Percentiles rank a stretch among this genome's conserved stretches.
These are phyloP conservation scores for Pseudocercospora fuligena DNA, from an alignment of 2,329 filamentous ascomycete genomes.

Conservation along the genomic window DNA sequence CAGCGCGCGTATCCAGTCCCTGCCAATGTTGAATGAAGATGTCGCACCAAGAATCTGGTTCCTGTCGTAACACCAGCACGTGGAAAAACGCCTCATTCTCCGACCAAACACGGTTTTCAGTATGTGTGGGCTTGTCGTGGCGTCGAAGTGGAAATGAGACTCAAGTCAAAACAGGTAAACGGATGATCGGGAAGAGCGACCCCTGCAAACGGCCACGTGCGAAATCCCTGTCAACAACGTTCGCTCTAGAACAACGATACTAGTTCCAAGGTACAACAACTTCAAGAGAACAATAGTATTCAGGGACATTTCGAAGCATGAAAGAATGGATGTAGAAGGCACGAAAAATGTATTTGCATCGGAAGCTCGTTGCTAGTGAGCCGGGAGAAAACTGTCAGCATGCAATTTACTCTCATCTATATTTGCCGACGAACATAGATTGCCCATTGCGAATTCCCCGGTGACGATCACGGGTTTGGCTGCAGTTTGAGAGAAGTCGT, in stretches of 20 bases:
- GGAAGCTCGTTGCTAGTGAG: too few relatives aligned
- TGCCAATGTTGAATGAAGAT: neutral
- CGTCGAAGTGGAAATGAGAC: slow-evolving; percentile 10
- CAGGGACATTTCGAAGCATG: neutral
- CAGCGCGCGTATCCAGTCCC: too few relatives aligned
- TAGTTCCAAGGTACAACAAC: neutral
- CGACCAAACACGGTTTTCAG: neutral
- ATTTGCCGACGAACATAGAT: neutral
- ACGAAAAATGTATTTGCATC: too few relatives aligned
- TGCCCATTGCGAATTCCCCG: neutral
- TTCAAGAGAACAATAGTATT: neutral
- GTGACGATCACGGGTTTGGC: slow-evolving; percentile 7
- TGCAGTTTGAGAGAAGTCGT: neutral
- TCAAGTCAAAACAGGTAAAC: neutral
- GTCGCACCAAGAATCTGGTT: neutral
- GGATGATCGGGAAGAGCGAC: neutral
- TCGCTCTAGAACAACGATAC: neutral
- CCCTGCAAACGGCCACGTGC: slow-evolving; percentile 3
- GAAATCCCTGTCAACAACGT: slow-evolving; percentile 1
- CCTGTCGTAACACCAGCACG: slow-evolving; percentile 4
- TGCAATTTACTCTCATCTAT: neutral
- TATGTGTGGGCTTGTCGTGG: neutral
- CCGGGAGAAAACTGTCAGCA: neutral
- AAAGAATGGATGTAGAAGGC: too few relatives aligned
- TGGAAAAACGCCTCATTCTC: neutral